Evolutionary conservation across 345 rosid genomes (phyloP).

Genomic region (Ceriops decandra): DNA sequence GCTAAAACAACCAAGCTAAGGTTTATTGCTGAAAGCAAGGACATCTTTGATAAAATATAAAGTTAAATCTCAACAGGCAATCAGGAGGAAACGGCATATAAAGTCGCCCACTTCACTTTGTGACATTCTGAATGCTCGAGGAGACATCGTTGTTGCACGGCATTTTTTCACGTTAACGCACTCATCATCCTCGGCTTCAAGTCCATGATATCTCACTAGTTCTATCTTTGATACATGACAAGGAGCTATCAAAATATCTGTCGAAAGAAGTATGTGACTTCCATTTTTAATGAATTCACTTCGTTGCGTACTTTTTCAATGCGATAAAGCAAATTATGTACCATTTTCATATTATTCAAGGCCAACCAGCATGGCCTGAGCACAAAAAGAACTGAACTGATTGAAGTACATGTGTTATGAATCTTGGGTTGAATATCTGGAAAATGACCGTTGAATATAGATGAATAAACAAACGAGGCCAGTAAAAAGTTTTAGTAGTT

Average conservation of each 20-base stretch:
- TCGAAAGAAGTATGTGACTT: neutral
- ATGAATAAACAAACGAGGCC: too few species aligned
- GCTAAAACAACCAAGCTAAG: neutral
- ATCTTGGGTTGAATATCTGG: too few species aligned
- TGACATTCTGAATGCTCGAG: constrained; percentile 59
- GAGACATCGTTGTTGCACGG: constrained; percentile 52
- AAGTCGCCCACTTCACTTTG: constrained; percentile 42
- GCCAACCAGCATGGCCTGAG: neutral
- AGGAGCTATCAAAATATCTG: constrained; percentile 17
- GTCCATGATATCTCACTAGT: constrained; percentile 60
- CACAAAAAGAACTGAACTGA: neutral
- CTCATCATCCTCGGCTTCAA: constrained; percentile 68
- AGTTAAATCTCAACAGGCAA: neutral
- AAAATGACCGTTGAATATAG: too few species aligned
- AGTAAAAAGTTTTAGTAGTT: too few species aligned
- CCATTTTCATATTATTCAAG: neutral
- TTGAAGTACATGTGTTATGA: constrained; percentile 16
- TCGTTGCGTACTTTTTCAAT: neutral
- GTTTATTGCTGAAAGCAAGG: neutral
- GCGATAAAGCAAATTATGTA: neutral
- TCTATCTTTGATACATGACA: constrained; percentile 52
- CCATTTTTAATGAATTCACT: constrained; percentile 38
- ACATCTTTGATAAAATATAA: neutral
- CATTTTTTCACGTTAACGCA: constrained; percentile 50
- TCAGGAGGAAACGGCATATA: constrained; percentile 61